Conservation (phyloP, 73 alveolate species). For the Symbiodinium natans region DNA sequence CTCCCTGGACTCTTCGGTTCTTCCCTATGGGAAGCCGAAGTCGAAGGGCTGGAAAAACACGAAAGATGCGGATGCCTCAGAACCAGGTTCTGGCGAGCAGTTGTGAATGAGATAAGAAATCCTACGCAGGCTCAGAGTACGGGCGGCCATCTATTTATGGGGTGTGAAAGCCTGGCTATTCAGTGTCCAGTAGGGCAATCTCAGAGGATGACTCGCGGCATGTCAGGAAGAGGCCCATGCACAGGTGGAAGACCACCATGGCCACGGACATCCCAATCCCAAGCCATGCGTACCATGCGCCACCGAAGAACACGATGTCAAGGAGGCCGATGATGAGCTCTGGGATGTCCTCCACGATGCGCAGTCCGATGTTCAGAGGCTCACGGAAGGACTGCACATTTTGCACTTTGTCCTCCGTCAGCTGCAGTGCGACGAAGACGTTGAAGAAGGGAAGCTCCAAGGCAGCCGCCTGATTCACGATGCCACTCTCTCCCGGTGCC, state of each 20-base stretch:
- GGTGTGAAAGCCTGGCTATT: too few species aligned
- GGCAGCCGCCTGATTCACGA: background rate
- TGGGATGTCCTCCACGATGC: slow-evolving; percentile 15
- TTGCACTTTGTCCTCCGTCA: background rate
- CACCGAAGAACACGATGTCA: slow-evolving; percentile 1
- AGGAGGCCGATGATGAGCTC: background rate
- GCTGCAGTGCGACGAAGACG: background rate
- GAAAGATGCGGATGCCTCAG: too few species aligned
- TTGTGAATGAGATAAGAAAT: too few species aligned
- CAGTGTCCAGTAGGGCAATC: too few species aligned
- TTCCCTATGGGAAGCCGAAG: too few species aligned
- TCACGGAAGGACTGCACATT: background rate
- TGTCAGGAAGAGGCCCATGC: background rate
- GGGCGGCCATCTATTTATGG: too few species aligned
- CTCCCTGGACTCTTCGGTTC: too few species aligned
- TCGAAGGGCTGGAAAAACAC: too few species aligned
- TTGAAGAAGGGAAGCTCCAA: slow-evolving; percentile 28
- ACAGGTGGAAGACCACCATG: background rate
- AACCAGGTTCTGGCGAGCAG: too few species aligned
- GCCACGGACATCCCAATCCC: background rate
- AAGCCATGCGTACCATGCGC: slow-evolving; percentile 35
- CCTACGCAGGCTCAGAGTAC: too few species aligned
- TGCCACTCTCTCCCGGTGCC: background rate
- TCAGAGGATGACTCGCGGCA: background rate
- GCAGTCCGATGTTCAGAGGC: slow-evolving; percentile 2